Percentiles rank a stretch among this genome's conserved stretches.
Conservation (phyloP, 2,329 filamentous ascomycete species). For the Fusarium scirpi region DNA sequence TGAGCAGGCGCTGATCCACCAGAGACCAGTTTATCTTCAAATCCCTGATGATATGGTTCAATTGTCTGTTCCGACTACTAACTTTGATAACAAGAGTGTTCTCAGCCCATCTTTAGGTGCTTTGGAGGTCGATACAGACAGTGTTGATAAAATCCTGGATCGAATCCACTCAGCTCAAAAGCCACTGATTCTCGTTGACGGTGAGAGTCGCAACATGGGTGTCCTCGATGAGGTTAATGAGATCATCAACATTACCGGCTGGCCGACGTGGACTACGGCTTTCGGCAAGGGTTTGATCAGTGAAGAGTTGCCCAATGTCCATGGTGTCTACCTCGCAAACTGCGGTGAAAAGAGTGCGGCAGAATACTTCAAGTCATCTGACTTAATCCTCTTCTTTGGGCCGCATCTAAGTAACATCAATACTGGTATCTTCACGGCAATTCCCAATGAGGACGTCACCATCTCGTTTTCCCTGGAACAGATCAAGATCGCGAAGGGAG, state of each 20-base stretch:
- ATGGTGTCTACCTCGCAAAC: conserved; percentile 10
- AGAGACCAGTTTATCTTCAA: conserved; percentile 18
- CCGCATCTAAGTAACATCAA: conserved; percentile 25
- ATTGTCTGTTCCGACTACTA: background rate
- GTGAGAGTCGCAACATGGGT: conserved; percentile 5
- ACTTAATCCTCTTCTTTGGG: conserved; percentile 16
- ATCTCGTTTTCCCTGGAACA: conserved; percentile 2
- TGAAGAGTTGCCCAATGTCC: conserved; percentile 11
- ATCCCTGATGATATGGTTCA: conserved; percentile 19
- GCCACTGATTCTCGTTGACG: conserved; percentile 13
- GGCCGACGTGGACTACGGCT: conserved; percentile 21
- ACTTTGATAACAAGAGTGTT: background rate
- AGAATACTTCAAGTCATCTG: conserved; percentile 9
- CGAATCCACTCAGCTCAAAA: conserved; percentile 11
- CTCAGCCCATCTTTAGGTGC: background rate
- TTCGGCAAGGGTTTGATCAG: conserved; percentile 17
- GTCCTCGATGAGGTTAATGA: background rate
- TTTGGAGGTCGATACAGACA: background rate
- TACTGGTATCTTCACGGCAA: conserved; percentile 8
- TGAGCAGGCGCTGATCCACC: conserved; percentile 7
- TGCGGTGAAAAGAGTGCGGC: background rate
- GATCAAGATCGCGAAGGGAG: background rate
- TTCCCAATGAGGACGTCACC: background rate
- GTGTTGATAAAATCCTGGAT: background rate
- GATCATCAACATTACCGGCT: background rate